These are phyloP conservation scores for Leptographium wingfieldii DNA, from an alignment of 2,329 filamentous ascomycete species.

Conservation along the genomic window DNA sequence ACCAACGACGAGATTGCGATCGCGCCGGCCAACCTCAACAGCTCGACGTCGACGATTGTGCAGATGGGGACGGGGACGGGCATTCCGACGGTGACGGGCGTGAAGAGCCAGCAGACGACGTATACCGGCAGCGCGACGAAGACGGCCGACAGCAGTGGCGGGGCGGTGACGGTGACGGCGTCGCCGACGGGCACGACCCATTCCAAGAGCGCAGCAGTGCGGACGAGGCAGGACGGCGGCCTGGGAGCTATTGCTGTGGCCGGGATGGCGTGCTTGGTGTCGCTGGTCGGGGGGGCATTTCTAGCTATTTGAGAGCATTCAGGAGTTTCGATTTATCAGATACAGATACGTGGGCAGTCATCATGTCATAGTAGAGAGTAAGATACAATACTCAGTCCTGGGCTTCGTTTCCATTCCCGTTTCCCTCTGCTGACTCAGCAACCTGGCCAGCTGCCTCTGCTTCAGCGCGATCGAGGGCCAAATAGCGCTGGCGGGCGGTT, in stretches of 20 bases:
- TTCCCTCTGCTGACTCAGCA: not conserved
- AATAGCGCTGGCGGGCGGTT: constrained; percentile 49
- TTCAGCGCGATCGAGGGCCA: constrained; percentile 5
- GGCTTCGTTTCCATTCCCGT: not conserved
- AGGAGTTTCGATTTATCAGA: too few species aligned
- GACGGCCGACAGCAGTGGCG: not conserved
- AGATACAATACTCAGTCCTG: not conserved
- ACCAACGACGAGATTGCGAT: constrained; percentile 36
- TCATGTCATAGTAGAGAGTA: too few species aligned
- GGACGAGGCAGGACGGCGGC: constrained; percentile 3
- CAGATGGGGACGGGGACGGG: constrained; percentile 28
- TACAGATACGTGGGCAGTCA: too few species aligned
- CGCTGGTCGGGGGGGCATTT: not conserved
- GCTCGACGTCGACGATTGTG: constrained; percentile 29
- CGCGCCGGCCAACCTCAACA: constrained; percentile 39
- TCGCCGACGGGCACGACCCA: constrained; percentile 4
- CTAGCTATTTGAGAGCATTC: not conserved
- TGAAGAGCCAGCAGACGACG: constrained; percentile 22
- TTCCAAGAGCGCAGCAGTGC: constrained; percentile 6
- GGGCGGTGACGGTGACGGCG: constrained; percentile 5
- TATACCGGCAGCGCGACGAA: not conserved
- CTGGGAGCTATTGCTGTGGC: constrained; percentile 12
- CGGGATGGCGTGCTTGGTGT: constrained; percentile 13
- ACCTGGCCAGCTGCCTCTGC: constrained; percentile 11
- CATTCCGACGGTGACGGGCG: constrained; percentile 32